These are phyloP conservation scores for Amoeboradix gromovi DNA, from an alignment of 371 early-diverging fungal genomes.

Conservation along the genomic window DNA sequence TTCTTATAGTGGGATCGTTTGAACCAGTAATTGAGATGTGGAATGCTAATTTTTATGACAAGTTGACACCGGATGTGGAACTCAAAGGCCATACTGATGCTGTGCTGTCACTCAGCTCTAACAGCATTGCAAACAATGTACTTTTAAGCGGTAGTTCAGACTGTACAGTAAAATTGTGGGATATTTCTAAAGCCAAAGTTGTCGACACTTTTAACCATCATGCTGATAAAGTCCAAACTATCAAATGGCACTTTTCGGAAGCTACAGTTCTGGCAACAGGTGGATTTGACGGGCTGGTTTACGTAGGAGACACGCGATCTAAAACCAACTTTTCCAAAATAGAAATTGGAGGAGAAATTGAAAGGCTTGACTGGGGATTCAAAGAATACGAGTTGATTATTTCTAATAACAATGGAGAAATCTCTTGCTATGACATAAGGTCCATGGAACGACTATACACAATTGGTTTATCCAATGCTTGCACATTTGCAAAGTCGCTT, in stretches of 20 bases:
- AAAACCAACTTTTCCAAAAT: conserved; percentile 17
- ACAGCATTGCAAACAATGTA: conserved; percentile 45
- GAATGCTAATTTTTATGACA: conserved; percentile 69
- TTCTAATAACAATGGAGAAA: conserved; percentile 12
- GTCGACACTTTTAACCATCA: conserved; percentile 56
- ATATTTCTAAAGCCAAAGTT: conserved; percentile 34
- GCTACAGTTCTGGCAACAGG: conserved; percentile 56
- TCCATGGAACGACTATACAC: too few relatives aligned
- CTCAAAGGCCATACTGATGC: conserved; percentile 48
- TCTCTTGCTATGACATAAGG: neutral
- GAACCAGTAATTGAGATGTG: conserved; percentile 89
- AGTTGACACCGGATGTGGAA: conserved; percentile 46
- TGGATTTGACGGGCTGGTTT: conserved; percentile 53
- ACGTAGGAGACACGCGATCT: conserved; percentile 48
- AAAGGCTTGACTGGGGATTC: conserved; percentile 72
- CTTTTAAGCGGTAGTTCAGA: conserved; percentile 74
- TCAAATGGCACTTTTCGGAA: conserved; percentile 53
- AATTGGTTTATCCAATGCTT: too few relatives aligned
- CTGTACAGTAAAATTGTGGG: conserved; percentile 85
- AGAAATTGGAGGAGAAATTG: conserved; percentile 47
- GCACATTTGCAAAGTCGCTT: too few relatives aligned
- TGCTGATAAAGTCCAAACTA: conserved; percentile 31
- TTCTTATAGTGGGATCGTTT: conserved; percentile 73
- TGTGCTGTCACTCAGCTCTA: conserved; percentile 72
- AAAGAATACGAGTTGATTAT: conserved; percentile 32